Evolutionary conservation across 2,329 filamentous ascomycete species (phyloP).

Genomic region (Alternaria arborescens): DNA sequence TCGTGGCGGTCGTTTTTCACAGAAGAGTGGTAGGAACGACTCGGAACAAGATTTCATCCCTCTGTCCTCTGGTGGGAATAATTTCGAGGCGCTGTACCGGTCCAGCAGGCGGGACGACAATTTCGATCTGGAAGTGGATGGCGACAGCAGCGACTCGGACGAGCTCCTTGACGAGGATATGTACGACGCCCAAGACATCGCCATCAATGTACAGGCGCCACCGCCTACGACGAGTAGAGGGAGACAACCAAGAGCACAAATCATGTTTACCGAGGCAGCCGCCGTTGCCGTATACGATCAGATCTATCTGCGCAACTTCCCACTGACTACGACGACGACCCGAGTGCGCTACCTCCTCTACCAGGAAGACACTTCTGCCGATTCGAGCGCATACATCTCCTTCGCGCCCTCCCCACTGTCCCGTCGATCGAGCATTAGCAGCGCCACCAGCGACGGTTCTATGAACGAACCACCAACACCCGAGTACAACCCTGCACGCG

Average conservation of each 20-base stretch:
- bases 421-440: conserved; percentile 20
- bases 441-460: conserved; percentile 16
- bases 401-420: conserved; percentile 18
- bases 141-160: conserved; percentile 13
- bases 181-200: conserved; percentile 29
- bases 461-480: conserved; percentile 1
- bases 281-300: conserved; percentile 28
- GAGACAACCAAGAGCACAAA: conserved; percentile 13
- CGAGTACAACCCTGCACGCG: conserved; percentile 15
- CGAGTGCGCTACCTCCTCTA: conserved; percentile 25
- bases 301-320: conserved; percentile 26
- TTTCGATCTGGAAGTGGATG: conserved; percentile 21
- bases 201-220: conserved; percentile 33
- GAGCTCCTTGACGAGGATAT: conserved; percentile 20
- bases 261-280: conserved; percentile 33
- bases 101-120: conserved; percentile 23
- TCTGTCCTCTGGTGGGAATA: conserved; percentile 22
- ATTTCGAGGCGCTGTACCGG: conserved; percentile 26
- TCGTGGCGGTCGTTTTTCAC: conserved; percentile 17
- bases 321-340: conserved; percentile 16
- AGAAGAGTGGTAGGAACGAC: conserved; percentile 8
- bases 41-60: conserved; percentile 24
- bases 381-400: conserved; percentile 15
- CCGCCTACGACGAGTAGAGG: conserved; percentile 5
- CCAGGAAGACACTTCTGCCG: conserved; percentile 12